These are phyloP conservation scores for Quercus ilex DNA, from an alignment of 306 rosid species.

Conservation along the genomic window DNA sequence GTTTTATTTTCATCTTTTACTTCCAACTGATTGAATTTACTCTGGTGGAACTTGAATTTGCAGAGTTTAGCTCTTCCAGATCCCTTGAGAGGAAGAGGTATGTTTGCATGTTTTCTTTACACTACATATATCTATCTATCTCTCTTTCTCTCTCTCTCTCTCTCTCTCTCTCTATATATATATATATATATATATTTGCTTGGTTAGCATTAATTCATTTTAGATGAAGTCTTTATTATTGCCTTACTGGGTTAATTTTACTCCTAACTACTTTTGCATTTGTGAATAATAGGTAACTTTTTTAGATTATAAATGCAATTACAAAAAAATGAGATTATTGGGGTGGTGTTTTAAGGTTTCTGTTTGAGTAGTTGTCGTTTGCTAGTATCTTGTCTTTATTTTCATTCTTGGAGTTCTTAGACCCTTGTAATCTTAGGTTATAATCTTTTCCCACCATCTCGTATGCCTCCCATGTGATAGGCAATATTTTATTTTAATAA, in stretches of 20 bases:
- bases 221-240: neutral
- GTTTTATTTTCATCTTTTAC: neutral
- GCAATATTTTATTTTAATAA: neutral
- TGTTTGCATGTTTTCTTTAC: slow-evolving; percentile 15
- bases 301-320: too few species aligned
- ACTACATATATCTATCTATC: neutral
- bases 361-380: neutral
- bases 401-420: neutral
- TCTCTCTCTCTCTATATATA: neutral
- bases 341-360: neutral
- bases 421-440: neutral
- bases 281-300: too few species aligned
- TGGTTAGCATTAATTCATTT: neutral
- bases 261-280: too few species aligned
- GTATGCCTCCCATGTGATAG: neutral
- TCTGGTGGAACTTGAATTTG: slow-evolving; percentile 36
- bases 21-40: neutral
- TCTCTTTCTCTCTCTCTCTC: neutral
- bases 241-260: neutral
- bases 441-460: neutral
- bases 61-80: slow-evolving; percentile 67
- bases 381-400: neutral
- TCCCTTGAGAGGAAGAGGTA: slow-evolving; percentile 65
- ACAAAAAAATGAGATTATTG: neutral
- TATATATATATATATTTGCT: neutral